phyloP scores from a whole-genome alignment of 192 early-diverging fungal genomes.

The Backusella macrospora region DNA sequence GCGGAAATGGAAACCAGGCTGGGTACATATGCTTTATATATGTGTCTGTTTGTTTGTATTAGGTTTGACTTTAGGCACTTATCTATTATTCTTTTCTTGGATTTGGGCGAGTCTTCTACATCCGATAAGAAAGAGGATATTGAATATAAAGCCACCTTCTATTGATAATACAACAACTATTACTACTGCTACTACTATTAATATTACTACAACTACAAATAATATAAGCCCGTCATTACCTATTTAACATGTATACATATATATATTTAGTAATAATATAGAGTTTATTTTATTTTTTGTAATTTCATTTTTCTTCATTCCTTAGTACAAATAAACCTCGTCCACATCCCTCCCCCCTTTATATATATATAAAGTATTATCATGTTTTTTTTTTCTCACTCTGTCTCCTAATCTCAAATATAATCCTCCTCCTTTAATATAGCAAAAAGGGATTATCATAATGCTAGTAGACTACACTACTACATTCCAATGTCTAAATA shows the following conservation, averaged over 20 bases:
- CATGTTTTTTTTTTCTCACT: no score
- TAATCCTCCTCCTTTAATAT: not conserved
- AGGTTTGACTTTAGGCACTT: slow-evolving; percentile 23
- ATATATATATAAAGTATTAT: not conserved
- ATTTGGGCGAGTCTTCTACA: slow-evolving; percentile 32
- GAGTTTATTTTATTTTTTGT: no score
- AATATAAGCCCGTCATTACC: not conserved
- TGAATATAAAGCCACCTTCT: not conserved
- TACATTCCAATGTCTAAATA: no score
- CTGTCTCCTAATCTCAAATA: not conserved
- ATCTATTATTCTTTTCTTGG: slow-evolving; percentile 32
- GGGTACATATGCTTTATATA: not conserved
- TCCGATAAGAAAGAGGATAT: slow-evolving; percentile 5
- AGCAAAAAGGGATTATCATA: no score
- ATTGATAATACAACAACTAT: not conserved
- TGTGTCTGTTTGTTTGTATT: not conserved
- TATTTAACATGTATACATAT: not conserved
- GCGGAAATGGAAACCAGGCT: not conserved
- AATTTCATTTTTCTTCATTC: no score
- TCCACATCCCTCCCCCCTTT: not conserved
- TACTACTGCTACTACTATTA: not conserved
- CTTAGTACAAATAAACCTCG: not conserved
- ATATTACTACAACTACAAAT: not conserved
- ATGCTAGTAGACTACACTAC: no score
- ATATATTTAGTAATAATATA: not conserved